These are phyloP conservation scores for Lichtheimia ornata DNA, from an alignment of 371 early-diverging fungal species.

Conservation along the genomic window DNA sequence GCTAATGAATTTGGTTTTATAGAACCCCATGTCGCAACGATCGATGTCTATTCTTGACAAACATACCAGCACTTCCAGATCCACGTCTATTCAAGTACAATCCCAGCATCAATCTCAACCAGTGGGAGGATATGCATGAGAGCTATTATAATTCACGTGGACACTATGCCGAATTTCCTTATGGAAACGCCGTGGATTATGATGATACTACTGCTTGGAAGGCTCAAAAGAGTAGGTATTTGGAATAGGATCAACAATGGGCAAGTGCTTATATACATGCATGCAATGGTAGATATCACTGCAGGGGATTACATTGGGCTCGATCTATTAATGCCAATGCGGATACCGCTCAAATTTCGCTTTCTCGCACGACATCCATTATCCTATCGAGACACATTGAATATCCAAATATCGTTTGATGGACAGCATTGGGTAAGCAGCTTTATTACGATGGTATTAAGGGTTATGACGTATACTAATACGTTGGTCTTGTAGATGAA, in stretches of 20 bases:
- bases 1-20: neutral
- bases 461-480: neutral
- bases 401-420: conserved; percentile 46
- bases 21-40: conserved; percentile 56
- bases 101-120: conserved; percentile 48
- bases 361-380: conserved; percentile 42
- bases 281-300: conserved; percentile 28
- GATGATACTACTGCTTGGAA: conserved; percentile 47
- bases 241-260: conserved; percentile 16
- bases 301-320: conserved; percentile 66
- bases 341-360: conserved; percentile 45
- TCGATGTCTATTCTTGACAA: conserved; percentile 61
- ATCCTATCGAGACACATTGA: conserved; percentile 27
- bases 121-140: conserved; percentile 47
- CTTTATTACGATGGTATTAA: neutral
- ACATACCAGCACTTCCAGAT: conserved; percentile 52
- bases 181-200: conserved; percentile 57
- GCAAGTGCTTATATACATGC: neutral
- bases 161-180: conserved; percentile 36
- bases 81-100: conserved; percentile 51
- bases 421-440: conserved; percentile 44
- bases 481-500: conserved; percentile 21
- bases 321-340: conserved; percentile 59
- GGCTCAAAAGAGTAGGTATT: conserved; percentile 32
- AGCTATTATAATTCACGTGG: conserved; percentile 40